Evolutionary conservation across 2,329 filamentous ascomycete genomes (phyloP).

Genomic region (Aspergillus awamori): DNA sequence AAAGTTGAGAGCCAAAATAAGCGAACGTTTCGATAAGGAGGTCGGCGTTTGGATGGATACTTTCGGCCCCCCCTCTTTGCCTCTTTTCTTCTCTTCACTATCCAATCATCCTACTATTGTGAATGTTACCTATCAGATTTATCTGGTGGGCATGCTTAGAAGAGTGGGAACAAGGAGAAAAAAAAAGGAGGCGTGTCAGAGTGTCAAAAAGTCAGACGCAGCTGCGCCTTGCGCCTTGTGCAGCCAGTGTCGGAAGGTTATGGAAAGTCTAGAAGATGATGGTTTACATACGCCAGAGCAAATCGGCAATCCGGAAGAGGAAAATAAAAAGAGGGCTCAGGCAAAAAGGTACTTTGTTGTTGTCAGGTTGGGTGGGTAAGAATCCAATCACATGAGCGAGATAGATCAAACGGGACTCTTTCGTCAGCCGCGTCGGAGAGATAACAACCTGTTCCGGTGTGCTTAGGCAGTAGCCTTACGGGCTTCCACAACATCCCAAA

Average conservation of each 20-base stretch:
- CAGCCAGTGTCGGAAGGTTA: neutral
- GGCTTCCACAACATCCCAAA: neutral
- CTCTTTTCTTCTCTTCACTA: too few species aligned
- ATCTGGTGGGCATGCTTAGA: neutral
- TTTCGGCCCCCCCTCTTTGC: too few species aligned
- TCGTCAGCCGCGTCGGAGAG: constrained; percentile 22
- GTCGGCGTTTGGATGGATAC: too few species aligned
- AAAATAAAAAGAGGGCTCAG: neutral
- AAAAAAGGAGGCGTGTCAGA: neutral
- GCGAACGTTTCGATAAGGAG: too few species aligned
- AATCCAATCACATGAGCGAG: constrained; percentile 15
- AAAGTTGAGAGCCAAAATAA: too few species aligned
- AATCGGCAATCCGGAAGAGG: neutral
- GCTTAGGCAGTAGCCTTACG: constrained; percentile 4
- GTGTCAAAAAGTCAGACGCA: neutral
- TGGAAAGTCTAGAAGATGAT: neutral
- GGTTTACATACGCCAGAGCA: neutral
- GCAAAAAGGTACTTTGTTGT: neutral
- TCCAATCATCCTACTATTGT: neutral
- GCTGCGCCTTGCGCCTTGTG: neutral
- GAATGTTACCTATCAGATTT: neutral
- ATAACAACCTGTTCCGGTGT: constrained; percentile 21
- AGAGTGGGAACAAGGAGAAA: neutral
- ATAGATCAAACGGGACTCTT: constrained; percentile 20
- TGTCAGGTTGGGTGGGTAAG: neutral